Base-by-base conservation (phyloP, 352 stramenopile genomes). In the Globisporangium takayamanum region DNA sequence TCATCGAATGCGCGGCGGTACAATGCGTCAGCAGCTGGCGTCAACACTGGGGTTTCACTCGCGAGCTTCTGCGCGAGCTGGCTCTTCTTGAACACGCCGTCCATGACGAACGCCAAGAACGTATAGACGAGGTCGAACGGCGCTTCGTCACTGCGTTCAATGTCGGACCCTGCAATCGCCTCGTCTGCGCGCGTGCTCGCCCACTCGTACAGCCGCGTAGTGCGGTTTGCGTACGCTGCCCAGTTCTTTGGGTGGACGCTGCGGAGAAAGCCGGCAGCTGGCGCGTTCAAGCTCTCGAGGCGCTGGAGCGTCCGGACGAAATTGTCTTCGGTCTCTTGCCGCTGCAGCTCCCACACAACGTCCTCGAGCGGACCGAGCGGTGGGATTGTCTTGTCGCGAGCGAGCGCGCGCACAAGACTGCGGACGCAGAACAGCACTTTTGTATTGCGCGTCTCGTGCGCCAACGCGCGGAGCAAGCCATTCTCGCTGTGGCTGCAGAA, bases 41-140 rank as follows among this genome's bases (percentile, higher is more conserved):
- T 88, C 16, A 92, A 65, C 26, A 88, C 39, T 2, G 75, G 65
- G 22, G 62, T 71, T 39, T 81, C 71, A 3, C 55, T 56, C 3
- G 79, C 15, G 46, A 92, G 55, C 50, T 89, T 87, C 41, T 68
- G 58, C 26, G 78, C 76, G 37, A 82, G 59, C 55, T 90, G 80
- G 48, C 69, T 88, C 67, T 87, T 90, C 63, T 87, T 87, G 61
- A 80, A 92, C 33, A 78, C 63, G 30, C 56, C 64, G 52, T 92
- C 82, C 82, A 92, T 92, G 49, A 92, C 59, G 59, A 88, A 89
- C 5, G 80, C 80, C 49, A 92, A 57, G 59, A 88, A 89, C 44
- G 70, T 79, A 57, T 92, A 92, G 51, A 92, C 72, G 39, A 92
- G 58, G 65, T 92, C 82, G 42, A 92, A 92, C 51, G 82, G 82